These are phyloP conservation scores for Leccinum broughii DNA, from an alignment of 768 basidiomycete species.

Conservation along the genomic window DNA sequence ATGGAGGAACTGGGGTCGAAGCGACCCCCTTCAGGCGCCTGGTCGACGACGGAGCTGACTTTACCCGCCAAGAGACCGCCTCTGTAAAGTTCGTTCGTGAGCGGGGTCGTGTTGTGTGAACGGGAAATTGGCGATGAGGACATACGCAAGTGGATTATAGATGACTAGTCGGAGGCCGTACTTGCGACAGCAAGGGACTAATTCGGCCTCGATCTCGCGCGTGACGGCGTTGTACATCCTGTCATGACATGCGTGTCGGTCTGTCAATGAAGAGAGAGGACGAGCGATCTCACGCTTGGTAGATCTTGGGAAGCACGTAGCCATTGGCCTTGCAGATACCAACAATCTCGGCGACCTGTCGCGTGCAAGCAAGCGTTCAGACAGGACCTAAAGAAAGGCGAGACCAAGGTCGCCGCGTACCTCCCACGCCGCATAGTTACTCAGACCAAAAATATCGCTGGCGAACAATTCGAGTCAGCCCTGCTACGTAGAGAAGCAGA, in stretches of 20 bases:
- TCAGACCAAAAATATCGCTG: conserved; percentile 62
- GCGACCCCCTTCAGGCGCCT: conserved; percentile 38
- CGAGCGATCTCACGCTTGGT: conserved; percentile 45
- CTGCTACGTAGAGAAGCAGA: neutral
- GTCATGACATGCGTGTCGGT: neutral
- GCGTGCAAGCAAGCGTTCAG: neutral
- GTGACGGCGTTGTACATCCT: conserved; percentile 53
- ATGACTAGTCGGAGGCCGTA: conserved; percentile 56
- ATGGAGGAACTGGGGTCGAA: conserved; percentile 40
- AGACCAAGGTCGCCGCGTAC: conserved; percentile 22
- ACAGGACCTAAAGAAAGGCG: neutral
- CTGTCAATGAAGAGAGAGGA: neutral
- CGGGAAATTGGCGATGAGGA: neutral
- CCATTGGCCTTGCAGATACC: conserved; percentile 55
- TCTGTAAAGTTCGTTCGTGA: neutral
- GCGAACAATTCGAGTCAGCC: neutral
- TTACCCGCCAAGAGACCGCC: conserved; percentile 43
- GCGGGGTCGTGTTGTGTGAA: neutral
- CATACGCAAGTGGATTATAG: conserved; percentile 55
- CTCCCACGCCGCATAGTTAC: conserved; percentile 61
- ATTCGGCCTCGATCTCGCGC: conserved; percentile 46
- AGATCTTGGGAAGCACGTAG: conserved; percentile 55
- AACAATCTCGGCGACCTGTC: conserved; percentile 58
- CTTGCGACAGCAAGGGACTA: conserved; percentile 59
- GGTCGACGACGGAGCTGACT: conserved; percentile 37